A percentile compares a stretch with the other conserved stretches of the same genome.
These are phyloP conservation scores for Rhodomyrtus tomentosa DNA, from an alignment of 345 rosid species.

Conservation along the genomic window DNA sequence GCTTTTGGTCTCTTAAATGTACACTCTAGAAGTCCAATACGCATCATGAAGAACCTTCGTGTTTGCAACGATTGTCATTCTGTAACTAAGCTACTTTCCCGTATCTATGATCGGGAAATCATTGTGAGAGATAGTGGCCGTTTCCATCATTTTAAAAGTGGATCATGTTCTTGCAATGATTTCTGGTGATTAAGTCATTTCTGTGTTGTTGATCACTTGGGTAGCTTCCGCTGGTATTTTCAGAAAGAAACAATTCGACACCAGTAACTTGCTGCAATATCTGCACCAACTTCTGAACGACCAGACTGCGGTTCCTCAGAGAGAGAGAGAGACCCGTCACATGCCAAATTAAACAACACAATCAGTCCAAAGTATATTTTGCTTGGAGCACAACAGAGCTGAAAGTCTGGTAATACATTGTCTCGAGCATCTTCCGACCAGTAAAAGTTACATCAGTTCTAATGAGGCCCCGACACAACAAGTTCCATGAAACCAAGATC, in stretches of 20 bases:
- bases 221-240: not conserved
- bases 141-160: slow-evolving; percentile 45
- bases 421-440: not conserved
- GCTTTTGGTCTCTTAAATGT: not conserved
- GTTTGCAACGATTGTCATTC: slow-evolving; percentile 47
- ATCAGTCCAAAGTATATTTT: not conserved
- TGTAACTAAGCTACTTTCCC: slow-evolving; percentile 32
- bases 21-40: slow-evolving; percentile 14
- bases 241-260: not conserved
- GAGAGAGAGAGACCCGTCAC: not conserved
- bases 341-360: not conserved
- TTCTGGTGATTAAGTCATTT: slow-evolving; percentile 23
- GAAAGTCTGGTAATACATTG: not conserved
- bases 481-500: not conserved
- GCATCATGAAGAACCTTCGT: slow-evolving; percentile 38
- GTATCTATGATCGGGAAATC: slow-evolving; percentile 29
- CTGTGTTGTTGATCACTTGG: not conserved
- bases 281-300: not conserved
- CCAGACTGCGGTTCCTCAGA: not conserved
- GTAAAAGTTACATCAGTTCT: not conserved
- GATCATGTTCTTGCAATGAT: slow-evolving; percentile 42
- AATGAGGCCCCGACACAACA: not conserved
- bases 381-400: not conserved
- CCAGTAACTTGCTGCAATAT: not conserved
- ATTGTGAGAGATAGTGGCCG: slow-evolving; percentile 46